Evolutionary conservation across 2,329 filamentous ascomycete genomes (phyloP), one percentile per base, ranked within the genome.

Genomic region (Alternaria arbusti): DNA sequence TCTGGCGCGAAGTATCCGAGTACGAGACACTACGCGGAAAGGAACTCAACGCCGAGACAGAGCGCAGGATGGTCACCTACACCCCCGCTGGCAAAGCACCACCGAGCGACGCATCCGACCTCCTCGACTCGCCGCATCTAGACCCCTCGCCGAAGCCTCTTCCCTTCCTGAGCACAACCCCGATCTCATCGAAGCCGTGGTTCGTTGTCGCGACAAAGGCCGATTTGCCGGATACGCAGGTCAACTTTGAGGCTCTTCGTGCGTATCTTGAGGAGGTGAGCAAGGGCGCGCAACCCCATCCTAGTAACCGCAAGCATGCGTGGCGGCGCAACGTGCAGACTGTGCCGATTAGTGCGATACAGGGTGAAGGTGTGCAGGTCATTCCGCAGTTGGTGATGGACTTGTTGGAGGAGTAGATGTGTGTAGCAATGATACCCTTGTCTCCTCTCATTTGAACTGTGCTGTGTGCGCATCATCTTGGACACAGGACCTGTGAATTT

Each of bases 161-260:
- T 20, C 84, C 83, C 44, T 84, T 81, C 23, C 78, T 86, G 32
- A 79, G 80, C 40, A 81, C 87, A 11, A 85, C 92, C n/a, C 88
- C 91, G 44, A 96, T 98, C 69, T 91, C 92, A n/a, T 88, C 88
- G 32, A 99, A 99, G 82, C 94, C 96, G 1, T 99, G 96, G 96
- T 96, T 97, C 74, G 94, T 97, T 6, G 89, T 97, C 46, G 95
- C 93, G 1, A 97, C 94, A 20, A 98, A 98, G 81, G 94, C 93
- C 1, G 95, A 98, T 78, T 78, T 97, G 58, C 88, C 90, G 4
- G 87, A 86, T 4, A 97, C 96, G 2, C 87, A 94, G 78, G 86
- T 89, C 23, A 96, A 96, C 76, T 99, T 93, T 78, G 81, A 79
- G 36, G 80, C 82, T 55, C 82, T 99, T 70, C 89, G 89, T 69